These are phyloP conservation scores for Protomyces arabidopsidicola DNA, from an alignment of 1,139 yeast species.

Conservation along the genomic window DNA sequence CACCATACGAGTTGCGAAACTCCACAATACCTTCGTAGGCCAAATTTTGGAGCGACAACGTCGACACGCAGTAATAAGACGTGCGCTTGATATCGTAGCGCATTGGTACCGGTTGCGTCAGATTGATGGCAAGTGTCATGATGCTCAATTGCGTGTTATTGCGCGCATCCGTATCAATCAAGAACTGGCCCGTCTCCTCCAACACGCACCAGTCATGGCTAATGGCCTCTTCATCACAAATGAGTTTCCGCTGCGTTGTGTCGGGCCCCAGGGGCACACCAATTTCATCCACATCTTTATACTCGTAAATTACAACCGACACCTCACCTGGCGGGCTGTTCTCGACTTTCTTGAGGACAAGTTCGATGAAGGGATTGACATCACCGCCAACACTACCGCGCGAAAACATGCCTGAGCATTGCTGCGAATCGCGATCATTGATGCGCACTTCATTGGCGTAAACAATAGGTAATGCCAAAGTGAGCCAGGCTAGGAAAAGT, in stretches of 20 bases:
- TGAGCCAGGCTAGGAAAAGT: not conserved
- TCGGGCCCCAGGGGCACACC: constrained; percentile 50
- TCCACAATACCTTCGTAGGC: constrained; percentile 25
- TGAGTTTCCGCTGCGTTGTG: constrained; percentile 46
- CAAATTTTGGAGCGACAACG: constrained; percentile 38
- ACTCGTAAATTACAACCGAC: constrained; percentile 67
- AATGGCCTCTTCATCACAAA: constrained; percentile 74
- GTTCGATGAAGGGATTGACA: constrained; percentile 28
- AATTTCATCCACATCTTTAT: constrained; percentile 63
- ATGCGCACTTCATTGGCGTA: constrained; percentile 19
- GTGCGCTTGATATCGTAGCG: constrained; percentile 65
- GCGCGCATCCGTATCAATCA: constrained; percentile 29
- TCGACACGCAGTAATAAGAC: constrained; percentile 88
- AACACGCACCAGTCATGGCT: constrained; percentile 53
- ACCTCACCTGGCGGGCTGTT: constrained; percentile 20
- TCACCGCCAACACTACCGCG: constrained; percentile 22
- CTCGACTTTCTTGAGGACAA: constrained; percentile 7
- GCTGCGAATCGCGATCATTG: constrained; percentile 13
- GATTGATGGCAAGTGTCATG: constrained; percentile 25
- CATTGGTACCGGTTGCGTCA: constrained; percentile 38
- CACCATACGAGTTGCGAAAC: constrained; percentile 30
- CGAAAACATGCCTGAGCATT: constrained; percentile 27
- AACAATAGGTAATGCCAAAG: not conserved
- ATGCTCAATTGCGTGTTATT: constrained; percentile 25
- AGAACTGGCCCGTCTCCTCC: constrained; percentile 49